Evolutionary conservation across 2,329 filamentous ascomycete species (phyloP).

Genomic region (Aspergillus nomiae): DNA sequence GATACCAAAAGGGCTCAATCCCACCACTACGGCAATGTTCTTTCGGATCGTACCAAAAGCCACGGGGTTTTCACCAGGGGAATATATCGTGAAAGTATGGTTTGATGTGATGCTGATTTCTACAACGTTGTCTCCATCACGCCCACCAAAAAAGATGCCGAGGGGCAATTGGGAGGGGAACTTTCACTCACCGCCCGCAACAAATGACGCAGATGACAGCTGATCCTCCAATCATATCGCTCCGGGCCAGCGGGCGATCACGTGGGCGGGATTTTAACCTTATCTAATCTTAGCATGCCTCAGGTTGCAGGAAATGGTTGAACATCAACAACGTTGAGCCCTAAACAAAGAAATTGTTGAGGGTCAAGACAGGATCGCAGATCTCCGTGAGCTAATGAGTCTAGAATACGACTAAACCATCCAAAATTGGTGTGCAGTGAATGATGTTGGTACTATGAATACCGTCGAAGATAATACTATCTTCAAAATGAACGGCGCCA

Average conservation of each 20-base stretch:
- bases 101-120: background rate
- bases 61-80: background rate
- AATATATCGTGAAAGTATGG: background rate
- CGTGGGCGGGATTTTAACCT: background rate
- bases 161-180: background rate
- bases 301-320: background rate
- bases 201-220: slow-evolving; percentile 1
- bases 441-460: too few relatives aligned
- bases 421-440: too few relatives aligned
- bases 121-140: background rate
- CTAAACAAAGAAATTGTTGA: too few relatives aligned
- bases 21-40: background rate
- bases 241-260: background rate
- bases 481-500: too few relatives aligned
- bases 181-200: background rate
- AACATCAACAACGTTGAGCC: too few relatives aligned
- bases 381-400: too few relatives aligned
- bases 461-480: too few relatives aligned
- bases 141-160: background rate
- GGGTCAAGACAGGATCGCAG: too few relatives aligned
- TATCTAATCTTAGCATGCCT: background rate
- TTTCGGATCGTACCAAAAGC: background rate
- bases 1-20: background rate
- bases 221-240: background rate
- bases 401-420: too few relatives aligned